A percentile compares a stretch with the other conserved stretches of the same genome.
phyloP scores from a whole-genome alignment of 2,329 filamentous ascomycete species.

The Clonostachys solani region DNA sequence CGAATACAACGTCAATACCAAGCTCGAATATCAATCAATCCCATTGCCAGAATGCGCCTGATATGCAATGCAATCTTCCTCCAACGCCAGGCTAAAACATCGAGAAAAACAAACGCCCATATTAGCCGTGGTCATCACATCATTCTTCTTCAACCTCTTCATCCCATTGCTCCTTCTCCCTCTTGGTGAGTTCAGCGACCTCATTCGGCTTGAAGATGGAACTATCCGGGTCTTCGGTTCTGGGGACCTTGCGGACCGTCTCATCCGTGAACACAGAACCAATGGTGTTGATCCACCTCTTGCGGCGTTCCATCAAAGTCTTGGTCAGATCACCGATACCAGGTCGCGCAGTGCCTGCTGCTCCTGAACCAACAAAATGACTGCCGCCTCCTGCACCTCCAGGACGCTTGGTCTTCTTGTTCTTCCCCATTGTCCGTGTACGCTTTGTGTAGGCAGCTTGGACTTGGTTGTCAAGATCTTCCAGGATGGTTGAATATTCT shows the following conservation, averaged over 20 bases:
- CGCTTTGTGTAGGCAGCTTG: constrained; percentile 95
- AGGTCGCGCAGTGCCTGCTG: constrained; percentile 62
- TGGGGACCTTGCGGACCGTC: constrained; percentile 68
- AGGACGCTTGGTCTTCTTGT: constrained; percentile 80
- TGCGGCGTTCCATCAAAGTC: constrained; percentile 85
- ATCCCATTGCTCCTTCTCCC: constrained; percentile 77
- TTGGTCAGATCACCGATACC: constrained; percentile 89
- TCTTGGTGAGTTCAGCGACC: constrained; percentile 71
- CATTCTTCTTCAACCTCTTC: constrained; percentile 70
- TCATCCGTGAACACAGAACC: constrained; percentile 87
- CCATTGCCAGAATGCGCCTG: no score
- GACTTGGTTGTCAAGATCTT: constrained; percentile 92
- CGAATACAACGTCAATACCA: no score
- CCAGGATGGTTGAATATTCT: constrained; percentile 93
- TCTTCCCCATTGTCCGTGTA: constrained; percentile 89
- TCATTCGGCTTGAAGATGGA: constrained; percentile 69
- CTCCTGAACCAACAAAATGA: constrained; percentile 54
- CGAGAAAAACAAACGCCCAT: background rate
- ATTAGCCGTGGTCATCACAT: constrained; percentile 4
- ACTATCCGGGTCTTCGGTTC: constrained; percentile 56
- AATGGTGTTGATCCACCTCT: constrained; percentile 87
- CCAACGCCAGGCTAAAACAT: no score
- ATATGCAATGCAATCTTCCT: no score
- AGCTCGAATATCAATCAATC: no score
- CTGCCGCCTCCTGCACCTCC: constrained; percentile 72